Conservation (phyloP, 192 early-diverging fungal species). For the Coemansia sp. region DNA sequence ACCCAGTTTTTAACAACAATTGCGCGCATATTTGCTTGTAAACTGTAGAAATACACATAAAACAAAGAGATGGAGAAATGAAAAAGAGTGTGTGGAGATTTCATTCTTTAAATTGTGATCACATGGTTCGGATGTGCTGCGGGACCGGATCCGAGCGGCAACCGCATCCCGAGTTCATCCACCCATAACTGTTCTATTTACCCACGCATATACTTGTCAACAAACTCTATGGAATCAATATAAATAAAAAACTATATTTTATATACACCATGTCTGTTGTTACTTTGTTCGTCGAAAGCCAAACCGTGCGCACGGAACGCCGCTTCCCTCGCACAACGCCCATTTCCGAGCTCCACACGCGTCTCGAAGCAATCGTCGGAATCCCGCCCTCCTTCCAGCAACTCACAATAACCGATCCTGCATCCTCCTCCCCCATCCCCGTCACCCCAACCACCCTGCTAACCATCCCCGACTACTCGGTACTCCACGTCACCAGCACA, state of each 20-base stretch:
- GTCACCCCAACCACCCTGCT: not conserved
- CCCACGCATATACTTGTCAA: too few relatives aligned
- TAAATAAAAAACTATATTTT: not conserved
- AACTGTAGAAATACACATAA: not conserved
- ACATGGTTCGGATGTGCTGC: not conserved
- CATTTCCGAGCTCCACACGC: slow-evolving; percentile 52
- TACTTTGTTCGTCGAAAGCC: slow-evolving; percentile 83
- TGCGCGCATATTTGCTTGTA: slow-evolving; percentile 36
- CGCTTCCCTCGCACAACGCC: slow-evolving; percentile 63
- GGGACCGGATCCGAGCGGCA: too few relatives aligned
- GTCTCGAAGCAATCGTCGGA: slow-evolving; percentile 91
- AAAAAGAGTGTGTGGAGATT: not conserved
- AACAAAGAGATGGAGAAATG: not conserved
- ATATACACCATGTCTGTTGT: slow-evolving; percentile 60
- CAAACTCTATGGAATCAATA: not conserved
- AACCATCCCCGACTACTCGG: slow-evolving; percentile 65
- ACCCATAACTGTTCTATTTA: too few relatives aligned
- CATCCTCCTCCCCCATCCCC: too few relatives aligned
- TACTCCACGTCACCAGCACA: slow-evolving; percentile 59
- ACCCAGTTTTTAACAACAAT: slow-evolving; percentile 61
- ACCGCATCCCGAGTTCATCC: too few relatives aligned
- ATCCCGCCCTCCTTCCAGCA: slow-evolving; percentile 68
- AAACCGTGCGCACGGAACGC: slow-evolving; percentile 79
- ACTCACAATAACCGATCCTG: slow-evolving; percentile 16
- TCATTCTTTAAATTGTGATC: not conserved